These are phyloP conservation scores for Ambispora gerdemannii DNA, from an alignment of 192 early-diverging fungal genomes.

Conservation along the genomic window DNA sequence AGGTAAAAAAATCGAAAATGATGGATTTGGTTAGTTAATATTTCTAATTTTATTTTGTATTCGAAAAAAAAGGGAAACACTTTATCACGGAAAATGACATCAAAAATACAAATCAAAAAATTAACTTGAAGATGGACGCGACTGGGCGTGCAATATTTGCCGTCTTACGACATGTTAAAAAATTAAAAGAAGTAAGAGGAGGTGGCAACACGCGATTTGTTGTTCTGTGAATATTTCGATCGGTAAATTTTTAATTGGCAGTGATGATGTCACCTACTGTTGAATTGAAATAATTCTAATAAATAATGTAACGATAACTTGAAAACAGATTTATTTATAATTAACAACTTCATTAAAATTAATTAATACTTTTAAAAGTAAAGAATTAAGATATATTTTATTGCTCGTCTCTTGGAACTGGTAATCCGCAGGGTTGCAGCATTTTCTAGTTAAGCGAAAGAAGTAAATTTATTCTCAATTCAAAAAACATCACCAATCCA, in stretches of 20 bases:
- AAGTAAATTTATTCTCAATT: not conserved
- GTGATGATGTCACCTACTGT: too few relatives aligned
- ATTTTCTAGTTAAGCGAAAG: constrained; percentile 52
- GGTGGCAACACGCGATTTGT: constrained; percentile 14
- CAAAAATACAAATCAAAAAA: constrained; percentile 4
- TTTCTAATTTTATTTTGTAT: not conserved
- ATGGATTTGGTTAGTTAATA: not conserved
- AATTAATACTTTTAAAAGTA: too few relatives aligned
- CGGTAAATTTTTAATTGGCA: too few relatives aligned
- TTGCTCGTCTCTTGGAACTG: constrained; percentile 31
- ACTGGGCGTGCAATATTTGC: constrained; percentile 10
- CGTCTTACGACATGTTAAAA: constrained; percentile 16
- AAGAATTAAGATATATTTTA: too few relatives aligned
- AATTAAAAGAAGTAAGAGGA: constrained; percentile 22
- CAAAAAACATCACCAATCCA: not conserved
- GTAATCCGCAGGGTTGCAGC: constrained; percentile 61
- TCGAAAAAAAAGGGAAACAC: not conserved
- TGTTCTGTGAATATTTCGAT: not conserved
- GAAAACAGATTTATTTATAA: too few relatives aligned
- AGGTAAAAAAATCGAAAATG: too few relatives aligned
- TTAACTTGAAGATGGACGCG: constrained; percentile 20
- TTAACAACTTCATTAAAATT: too few relatives aligned
- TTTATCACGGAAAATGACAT: constrained; percentile 25
- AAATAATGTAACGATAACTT: too few relatives aligned
- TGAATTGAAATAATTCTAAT: too few relatives aligned